Percentiles rank a stretch among this genome's conserved stretches.
Conservation (phyloP, 1,284 basidiomycete species). For the Boletus subluridellus region DNA sequence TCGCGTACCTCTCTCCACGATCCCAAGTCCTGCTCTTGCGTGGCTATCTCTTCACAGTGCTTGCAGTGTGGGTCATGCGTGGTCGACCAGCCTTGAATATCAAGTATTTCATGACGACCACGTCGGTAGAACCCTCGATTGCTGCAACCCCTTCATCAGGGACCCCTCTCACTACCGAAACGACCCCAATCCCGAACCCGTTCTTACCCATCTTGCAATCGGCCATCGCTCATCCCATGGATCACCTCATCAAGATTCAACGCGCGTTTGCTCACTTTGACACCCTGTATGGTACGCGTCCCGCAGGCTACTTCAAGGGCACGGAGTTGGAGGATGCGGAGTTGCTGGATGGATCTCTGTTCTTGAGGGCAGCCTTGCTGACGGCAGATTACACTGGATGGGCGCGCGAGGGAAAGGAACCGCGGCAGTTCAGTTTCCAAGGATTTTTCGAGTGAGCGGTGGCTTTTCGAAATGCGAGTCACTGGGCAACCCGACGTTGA, state of each 20-base stretch:
- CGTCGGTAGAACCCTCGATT: slow-evolving; percentile 7
- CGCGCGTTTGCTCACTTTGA: slow-evolving; percentile 33
- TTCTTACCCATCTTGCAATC: slow-evolving; percentile 36
- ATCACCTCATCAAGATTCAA: slow-evolving; percentile 35
- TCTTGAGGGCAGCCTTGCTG: slow-evolving; percentile 29
- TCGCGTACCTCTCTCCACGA: slow-evolving; percentile 36
- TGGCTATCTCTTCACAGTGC: slow-evolving; percentile 39
- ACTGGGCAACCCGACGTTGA: too few species aligned
- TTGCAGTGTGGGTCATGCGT: slow-evolving; percentile 43
- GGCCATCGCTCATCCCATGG: slow-evolving; percentile 29
- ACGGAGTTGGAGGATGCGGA: slow-evolving; percentile 40
- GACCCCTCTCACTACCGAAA: slow-evolving; percentile 8
- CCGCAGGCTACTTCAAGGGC: slow-evolving; percentile 30
- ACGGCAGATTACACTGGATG: slow-evolving; percentile 30
- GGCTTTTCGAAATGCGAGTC: too few species aligned
- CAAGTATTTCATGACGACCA: slow-evolving; percentile 37
- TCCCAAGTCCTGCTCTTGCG: slow-evolving; percentile 44
- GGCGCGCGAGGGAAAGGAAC: slow-evolving; percentile 4
- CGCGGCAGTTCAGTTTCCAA: slow-evolving; percentile 6
- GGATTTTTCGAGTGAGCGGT: slow-evolving; percentile 17
- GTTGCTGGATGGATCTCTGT: slow-evolving; percentile 34
- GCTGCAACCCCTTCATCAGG: too few species aligned
- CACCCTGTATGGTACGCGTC: slow-evolving; percentile 29
- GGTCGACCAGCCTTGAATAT: slow-evolving; percentile 43
- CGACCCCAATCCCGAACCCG: slow-evolving; percentile 23